These are phyloP conservation scores for Blastomyces silverae DNA, from an alignment of 2,329 filamentous ascomycete genomes.

Conservation along the genomic window DNA sequence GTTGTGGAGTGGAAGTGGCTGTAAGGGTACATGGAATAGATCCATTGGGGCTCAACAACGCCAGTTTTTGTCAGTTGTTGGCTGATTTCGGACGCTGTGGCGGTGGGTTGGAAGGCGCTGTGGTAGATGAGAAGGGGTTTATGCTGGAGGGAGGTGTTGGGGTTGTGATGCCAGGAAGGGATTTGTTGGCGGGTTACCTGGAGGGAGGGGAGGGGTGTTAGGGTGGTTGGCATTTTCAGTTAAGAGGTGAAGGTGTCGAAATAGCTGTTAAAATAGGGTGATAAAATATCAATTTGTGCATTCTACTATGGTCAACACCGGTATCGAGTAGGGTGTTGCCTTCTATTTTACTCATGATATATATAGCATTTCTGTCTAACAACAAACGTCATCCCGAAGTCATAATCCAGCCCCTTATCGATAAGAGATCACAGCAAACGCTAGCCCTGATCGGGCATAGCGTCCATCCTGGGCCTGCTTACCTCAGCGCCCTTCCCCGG, in stretches of 20 bases:
- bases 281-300: background rate
- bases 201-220: slow-evolving; percentile 46
- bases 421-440: background rate
- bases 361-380: no score
- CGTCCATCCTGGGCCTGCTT: background rate
- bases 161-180: slow-evolving; percentile 49
- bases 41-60: slow-evolving; percentile 58
- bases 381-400: background rate
- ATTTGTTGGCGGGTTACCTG: slow-evolving; percentile 55
- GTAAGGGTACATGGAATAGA: slow-evolving; percentile 60
- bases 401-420: background rate
- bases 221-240: background rate
- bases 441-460: background rate
- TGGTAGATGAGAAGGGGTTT: slow-evolving; percentile 63
- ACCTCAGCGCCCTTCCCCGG: background rate
- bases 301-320: background rate
- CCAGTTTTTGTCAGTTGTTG: slow-evolving; percentile 48
- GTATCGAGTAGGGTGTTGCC: no score
- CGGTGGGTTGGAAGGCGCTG: slow-evolving; percentile 45
- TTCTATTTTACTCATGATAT: no score
- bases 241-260: background rate
- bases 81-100: slow-evolving; percentile 49
- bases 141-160: slow-evolving; percentile 59
- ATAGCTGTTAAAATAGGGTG: background rate
- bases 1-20: slow-evolving; percentile 62